Base-by-base conservation (phyloP, 2,329 filamentous ascomycete genomes). In the Diaporthe sp. region DNA sequence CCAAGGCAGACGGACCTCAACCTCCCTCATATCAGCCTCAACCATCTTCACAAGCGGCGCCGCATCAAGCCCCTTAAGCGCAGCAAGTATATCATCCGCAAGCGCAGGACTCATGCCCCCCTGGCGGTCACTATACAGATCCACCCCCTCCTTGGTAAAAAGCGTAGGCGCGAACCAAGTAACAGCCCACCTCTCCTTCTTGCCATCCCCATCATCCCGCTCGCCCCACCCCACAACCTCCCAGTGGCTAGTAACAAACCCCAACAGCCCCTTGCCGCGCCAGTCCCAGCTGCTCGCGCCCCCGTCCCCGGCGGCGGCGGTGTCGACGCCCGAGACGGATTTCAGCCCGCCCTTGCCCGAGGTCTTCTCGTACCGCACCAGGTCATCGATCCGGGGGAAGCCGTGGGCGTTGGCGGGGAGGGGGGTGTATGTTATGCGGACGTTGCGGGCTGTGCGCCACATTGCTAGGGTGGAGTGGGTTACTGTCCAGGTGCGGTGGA, bases 91-190 rank as follows among this genome's bases (percentile, higher is more conserved):
- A 35, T 81, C 85, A 66, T 82, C 84, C 51, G 92, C 86, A 70
- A 91, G 90, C 80, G 85, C 88, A 73, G 88, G 84, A 71, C 86
- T 88, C 76, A 94, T 77, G 0, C 93, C 93, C 76, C 88, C 88
- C 69, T 84, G 87, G 22, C 88, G 86, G 78, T 93, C 88, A 59
- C 90, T 92, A 82, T 96, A 97, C 13, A 97, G 83, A 83, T 97
- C 95, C 39, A 97, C 79, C 0, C 95, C 95, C 73, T 94, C 94
- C 76, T 93, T 93, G 9, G 94, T 97, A 78, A 97, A 97, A 58
- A 96, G 78, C 32, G 94, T 97, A 79, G 94, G 92, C 76, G 92
- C 92, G 82, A 97, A 97, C 88, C 93, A 96, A 6, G 94, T 97
- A 19, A 97, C 94, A 1, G 90, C 91, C 94, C 94, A 97, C 78